Base-by-base conservation (phyloP, 495 filamentous ascomycete genomes). In the Lophiostoma macrostomum region DNA sequence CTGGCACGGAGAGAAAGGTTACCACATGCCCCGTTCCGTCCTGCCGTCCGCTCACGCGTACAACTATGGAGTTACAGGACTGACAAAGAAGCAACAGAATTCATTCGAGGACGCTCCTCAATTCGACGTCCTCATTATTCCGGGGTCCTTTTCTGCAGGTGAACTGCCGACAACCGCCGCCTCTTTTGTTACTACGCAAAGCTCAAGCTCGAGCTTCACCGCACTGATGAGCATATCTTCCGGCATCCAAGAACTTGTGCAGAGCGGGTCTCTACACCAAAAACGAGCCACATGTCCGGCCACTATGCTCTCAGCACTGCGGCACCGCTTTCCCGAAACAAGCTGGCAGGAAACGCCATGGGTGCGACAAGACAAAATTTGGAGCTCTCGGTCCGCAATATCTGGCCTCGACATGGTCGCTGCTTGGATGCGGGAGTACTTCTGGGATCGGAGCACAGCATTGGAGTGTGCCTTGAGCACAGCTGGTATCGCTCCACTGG, bases 391-490 rank as follows among this genome's bases (percentile, higher is more conserved):
- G n/a, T 58, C 55, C 13, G 55, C 47, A 5, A 22, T 58, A 30
- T 32, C 55, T 10, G 55, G 27, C 20, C 29, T 58, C 18, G 55
- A 52, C 24, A 58, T 58, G 55, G 41, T 53, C 19, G 28, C 48
- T 1, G 37, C 55, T 14, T 58, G 55, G 55, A 47, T 58, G 55
- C 47, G 55, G 12, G 47, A 58, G 48, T 58, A 58, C 47, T 58
- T 58, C 22, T 58, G 55, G 55, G 55, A 58, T 22, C 47, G 55
- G 19, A 41, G 48, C 28, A 48, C 46, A 19, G 55, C 55, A 0
- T 47, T 58, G 2, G 48, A 58, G 24, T 58, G 20, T 34, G 55
- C 48, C 8, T 29, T 58, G 32, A 16, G 13, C 8, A 42, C 55
- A 6, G 55, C 48, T 16, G 55, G 55, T 16, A 28, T 49, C 12